phyloP scores from a whole-genome alignment of 2,329 filamentous ascomycete species.

The Rhinocladiella similis region DNA sequence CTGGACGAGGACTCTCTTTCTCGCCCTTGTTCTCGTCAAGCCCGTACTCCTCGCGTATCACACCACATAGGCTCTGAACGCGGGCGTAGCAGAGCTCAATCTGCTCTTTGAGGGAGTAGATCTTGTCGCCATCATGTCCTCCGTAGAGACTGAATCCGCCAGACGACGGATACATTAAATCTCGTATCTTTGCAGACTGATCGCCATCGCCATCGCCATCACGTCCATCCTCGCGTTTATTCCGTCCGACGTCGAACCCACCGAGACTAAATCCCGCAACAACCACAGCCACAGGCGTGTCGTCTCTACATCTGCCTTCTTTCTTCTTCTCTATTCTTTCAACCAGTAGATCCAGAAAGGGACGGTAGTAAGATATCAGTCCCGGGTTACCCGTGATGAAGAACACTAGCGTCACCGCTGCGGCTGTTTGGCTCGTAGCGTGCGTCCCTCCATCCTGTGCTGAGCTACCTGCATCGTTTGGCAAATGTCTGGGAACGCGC shows the following conservation, averaged over 20 bases:
- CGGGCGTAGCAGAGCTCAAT: constrained; percentile 49
- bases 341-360: constrained; percentile 42
- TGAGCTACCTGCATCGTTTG: too few relatives aligned
- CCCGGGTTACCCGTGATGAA: constrained; percentile 54
- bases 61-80: constrained; percentile 31
- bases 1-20: not conserved
- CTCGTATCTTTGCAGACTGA: not conserved
- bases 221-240: not conserved
- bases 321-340: constrained; percentile 1
- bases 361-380: constrained; percentile 50
- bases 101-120: constrained; percentile 40
- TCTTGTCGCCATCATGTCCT: not conserved
- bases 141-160: not conserved
- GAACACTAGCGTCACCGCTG: constrained; percentile 34
- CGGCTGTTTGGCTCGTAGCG: not conserved
- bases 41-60: constrained; percentile 8
- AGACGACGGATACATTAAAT: not conserved
- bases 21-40: not conserved
- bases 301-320: not conserved
- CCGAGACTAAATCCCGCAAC: constrained; percentile 25
- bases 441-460: too few relatives aligned
- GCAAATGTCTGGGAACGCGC: too few relatives aligned
- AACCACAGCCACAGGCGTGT: not conserved
- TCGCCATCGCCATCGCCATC: not conserved
- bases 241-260: constrained; percentile 23